These are phyloP conservation scores for Echites panduratus DNA, from an alignment of 257 asterid species.

Conservation along the genomic window DNA sequence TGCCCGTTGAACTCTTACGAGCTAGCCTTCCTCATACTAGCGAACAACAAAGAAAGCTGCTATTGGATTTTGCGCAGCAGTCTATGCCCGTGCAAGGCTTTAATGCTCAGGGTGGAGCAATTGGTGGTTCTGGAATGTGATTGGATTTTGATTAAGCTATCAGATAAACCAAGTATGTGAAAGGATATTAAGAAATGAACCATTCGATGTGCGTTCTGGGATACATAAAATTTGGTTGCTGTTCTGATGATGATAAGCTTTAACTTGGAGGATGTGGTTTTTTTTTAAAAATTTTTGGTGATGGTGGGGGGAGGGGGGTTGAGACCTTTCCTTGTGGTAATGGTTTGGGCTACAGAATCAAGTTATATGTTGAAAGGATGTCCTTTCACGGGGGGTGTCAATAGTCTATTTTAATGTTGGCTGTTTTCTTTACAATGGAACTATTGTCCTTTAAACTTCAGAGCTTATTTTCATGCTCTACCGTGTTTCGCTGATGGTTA, in stretches of 20 bases:
- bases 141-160: not conserved
- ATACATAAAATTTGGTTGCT: not conserved
- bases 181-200: not conserved
- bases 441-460: not conserved
- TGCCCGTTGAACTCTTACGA: constrained; percentile 45
- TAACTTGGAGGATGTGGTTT: not conserved
- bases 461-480: constrained; percentile 18
- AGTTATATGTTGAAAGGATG: not conserved
- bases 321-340: not conserved
- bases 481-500: not conserved
- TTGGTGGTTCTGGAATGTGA: constrained; percentile 15
- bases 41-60: constrained; percentile 38
- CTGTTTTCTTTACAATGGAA: not conserved
- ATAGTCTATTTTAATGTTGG: not conserved
- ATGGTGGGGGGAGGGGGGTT: no score
- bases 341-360: not conserved
- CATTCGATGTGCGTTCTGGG: not conserved
- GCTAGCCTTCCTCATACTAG: constrained; percentile 51
- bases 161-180: not conserved
- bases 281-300: no score
- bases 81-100: constrained; percentile 38
- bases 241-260: not conserved
- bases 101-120: constrained; percentile 18
- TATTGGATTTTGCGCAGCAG: constrained; percentile 36
- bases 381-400: not conserved